Conservation (phyloP, 495 filamentous ascomycete genomes). For the Staphylotrichum tortipilum region DNA sequence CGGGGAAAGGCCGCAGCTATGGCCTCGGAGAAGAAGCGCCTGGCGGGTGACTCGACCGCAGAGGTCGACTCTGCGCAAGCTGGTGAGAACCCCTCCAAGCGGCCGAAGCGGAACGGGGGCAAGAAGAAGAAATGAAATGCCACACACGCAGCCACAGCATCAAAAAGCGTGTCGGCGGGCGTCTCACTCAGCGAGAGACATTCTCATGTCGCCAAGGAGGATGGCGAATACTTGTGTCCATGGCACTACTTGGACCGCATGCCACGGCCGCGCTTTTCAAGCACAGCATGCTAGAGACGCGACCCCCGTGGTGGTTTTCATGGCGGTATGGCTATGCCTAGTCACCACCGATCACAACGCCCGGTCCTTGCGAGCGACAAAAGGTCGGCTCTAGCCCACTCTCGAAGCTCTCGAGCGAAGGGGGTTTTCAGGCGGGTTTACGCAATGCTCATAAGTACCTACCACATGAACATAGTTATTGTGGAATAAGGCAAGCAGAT, state of each 20-base stretch:
- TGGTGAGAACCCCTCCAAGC: constrained; percentile 15
- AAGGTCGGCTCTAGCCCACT: too few species aligned
- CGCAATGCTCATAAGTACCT: too few species aligned
- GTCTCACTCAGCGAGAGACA: neutral
- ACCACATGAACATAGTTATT: too few species aligned
- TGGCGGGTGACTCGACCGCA: constrained; percentile 22
- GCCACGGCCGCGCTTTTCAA: too few species aligned
- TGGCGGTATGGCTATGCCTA: too few species aligned
- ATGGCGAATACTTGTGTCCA: neutral
- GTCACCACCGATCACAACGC: too few species aligned
- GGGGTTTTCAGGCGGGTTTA: too few species aligned
- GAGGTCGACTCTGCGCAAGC: constrained; percentile 4
- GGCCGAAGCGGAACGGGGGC: constrained; percentile 21
- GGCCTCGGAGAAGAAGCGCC: constrained; percentile 30
- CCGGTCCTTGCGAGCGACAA: too few species aligned
- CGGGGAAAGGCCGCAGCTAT: constrained; percentile 34
- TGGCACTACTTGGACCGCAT: neutral
- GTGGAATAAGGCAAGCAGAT: too few species aligned
- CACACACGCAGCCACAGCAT: neutral
- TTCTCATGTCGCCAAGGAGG: neutral
- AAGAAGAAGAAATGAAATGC: constrained; percentile 20
- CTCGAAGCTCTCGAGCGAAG: too few species aligned
- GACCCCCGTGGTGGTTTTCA: too few species aligned
- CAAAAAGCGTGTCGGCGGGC: neutral
- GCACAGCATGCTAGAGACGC: too few species aligned